Evolutionary conservation across 75 land plant species (phyloP), one percentile per base, ranked within the genome.

Genomic region (Isoetes taiwanensis): DNA sequence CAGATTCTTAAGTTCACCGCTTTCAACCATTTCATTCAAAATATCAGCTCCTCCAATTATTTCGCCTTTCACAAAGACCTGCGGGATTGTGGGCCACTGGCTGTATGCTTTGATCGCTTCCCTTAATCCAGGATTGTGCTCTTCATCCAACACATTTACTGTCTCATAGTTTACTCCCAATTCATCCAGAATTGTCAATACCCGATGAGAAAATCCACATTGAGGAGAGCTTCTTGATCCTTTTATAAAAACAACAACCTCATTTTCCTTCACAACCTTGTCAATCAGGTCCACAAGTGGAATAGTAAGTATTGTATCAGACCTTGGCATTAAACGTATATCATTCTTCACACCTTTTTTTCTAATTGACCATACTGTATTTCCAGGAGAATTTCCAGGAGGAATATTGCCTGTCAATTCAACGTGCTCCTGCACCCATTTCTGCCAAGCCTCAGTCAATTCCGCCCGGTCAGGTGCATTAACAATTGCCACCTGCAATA

Each of bases 1-100:
- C 26, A 80, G 43, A 24, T 63, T 55, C n/a, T 64, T 66, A 25
- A 93, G 75, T 61, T 93, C 95, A 16, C 95, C 95, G 57, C 79
- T 93, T 42, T 83, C 82, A 17, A 67, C 66, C 98, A 93, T 71
- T 73, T 85, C 76, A 16, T 70, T 52, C 41, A 93, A 27, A 28
- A 93, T 83, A 72, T 93, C 98, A 62, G 95, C 86, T n/a, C 98
- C 98, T 10, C 98, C 98, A 16, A 93, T 61, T 34, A 93, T 59
- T 65, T 93, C 95, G 2, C 98, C 98, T 20, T 70, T 65, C 38
- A 81, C 95, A 58, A 83, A 93, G 30, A 87, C 71, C 66, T 93
- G 98, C 2, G 98, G 95, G 27, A 93, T 81, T 28, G 98, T 88
- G 4, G 96, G 96, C 98, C 96, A 88, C 53, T 85, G 81, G 58